phyloP scores from a whole-genome alignment of 2,329 filamentous ascomycete species.

The Alternaria metachromatica region DNA sequence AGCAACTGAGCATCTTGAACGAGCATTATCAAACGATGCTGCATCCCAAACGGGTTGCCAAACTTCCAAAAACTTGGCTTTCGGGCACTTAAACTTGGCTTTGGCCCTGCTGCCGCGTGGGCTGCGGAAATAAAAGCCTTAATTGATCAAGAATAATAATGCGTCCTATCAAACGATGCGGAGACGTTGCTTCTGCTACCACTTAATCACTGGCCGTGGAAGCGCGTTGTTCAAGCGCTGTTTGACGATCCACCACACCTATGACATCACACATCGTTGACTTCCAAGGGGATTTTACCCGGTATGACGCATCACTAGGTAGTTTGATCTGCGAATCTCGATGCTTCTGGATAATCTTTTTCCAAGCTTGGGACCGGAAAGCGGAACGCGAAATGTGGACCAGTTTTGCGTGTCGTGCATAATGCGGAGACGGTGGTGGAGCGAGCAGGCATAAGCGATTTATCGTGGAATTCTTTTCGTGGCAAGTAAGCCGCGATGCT shows the following conservation, averaged over 20 bases:
- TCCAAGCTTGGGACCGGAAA: not conserved
- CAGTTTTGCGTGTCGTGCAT: slow-evolving; percentile 6
- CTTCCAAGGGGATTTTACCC: not conserved
- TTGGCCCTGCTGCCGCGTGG: not conserved
- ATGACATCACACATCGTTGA: not conserved
- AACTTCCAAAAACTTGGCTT: slow-evolving; percentile 16
- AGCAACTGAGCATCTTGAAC: not conserved
- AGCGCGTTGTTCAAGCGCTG: not conserved
- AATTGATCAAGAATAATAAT: not conserved
- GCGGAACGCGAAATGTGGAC: not conserved
- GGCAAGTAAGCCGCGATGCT: not conserved
- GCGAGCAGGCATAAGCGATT: slow-evolving; percentile 3
- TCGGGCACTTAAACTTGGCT: slow-evolving; percentile 17
- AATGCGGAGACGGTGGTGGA: slow-evolving; percentile 3
- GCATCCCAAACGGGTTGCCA: not conserved
- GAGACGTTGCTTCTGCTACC: not conserved
- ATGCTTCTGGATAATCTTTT: not conserved
- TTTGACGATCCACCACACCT: not conserved
- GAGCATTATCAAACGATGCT: not conserved
- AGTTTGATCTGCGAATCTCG: slow-evolving; percentile 1
- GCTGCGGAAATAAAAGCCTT: not conserved
- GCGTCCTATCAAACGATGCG: not conserved
- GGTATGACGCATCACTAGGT: not conserved
- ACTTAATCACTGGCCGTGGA: not conserved
- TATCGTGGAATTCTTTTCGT: not conserved